Conservation (phyloP, 2,329 filamentous ascomycete species). For the Xylariomycetidae sp. region DNA sequence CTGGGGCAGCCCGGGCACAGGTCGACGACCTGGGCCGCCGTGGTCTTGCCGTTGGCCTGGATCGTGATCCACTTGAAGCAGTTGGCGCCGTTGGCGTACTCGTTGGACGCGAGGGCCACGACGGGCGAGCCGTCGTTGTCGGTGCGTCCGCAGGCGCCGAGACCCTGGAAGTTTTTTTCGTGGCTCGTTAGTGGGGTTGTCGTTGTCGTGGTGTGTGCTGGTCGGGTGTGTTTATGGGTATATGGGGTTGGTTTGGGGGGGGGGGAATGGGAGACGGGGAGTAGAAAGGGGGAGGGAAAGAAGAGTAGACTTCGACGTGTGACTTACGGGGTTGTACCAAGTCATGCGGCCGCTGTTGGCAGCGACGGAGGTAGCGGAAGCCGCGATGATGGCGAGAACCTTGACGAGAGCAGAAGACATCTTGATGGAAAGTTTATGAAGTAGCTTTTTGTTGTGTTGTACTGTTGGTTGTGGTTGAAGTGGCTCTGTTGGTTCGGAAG, state of each 20-base stretch:
- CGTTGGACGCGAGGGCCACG: slow-evolving; percentile 17
- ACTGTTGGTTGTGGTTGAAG: too few relatives aligned
- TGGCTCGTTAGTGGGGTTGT: not conserved
- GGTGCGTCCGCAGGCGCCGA: slow-evolving; percentile 17
- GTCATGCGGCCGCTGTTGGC: slow-evolving; percentile 21
- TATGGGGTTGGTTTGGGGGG: too few relatives aligned
- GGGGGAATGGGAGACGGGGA: not conserved
- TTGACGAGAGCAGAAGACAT: not conserved
- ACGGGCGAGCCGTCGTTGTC: slow-evolving; percentile 14
- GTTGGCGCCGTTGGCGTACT: slow-evolving; percentile 12
- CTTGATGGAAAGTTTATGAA: not conserved
- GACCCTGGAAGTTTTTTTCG: slow-evolving; percentile 7
- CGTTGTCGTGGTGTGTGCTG: too few relatives aligned
- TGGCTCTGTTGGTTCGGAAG: too few relatives aligned
- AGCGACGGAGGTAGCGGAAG: slow-evolving; percentile 1
- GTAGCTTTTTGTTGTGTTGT: too few relatives aligned
- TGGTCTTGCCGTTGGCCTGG: slow-evolving; percentile 16
- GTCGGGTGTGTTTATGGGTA: too few relatives aligned
- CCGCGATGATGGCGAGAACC: not conserved
- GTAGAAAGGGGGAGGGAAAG: not conserved
- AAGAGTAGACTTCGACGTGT: too few relatives aligned
- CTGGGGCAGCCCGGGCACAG: slow-evolving; percentile 20
- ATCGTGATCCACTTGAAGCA: slow-evolving; percentile 23
- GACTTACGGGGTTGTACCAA: slow-evolving; percentile 11
- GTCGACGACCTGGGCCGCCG: slow-evolving; percentile 21